A percentile compares a stretch with the other conserved stretches of the same genome.
Evolutionary conservation across 2,329 filamentous ascomycete species (phyloP).

Genomic region (Phyllosticta paracitricarpa): DNA sequence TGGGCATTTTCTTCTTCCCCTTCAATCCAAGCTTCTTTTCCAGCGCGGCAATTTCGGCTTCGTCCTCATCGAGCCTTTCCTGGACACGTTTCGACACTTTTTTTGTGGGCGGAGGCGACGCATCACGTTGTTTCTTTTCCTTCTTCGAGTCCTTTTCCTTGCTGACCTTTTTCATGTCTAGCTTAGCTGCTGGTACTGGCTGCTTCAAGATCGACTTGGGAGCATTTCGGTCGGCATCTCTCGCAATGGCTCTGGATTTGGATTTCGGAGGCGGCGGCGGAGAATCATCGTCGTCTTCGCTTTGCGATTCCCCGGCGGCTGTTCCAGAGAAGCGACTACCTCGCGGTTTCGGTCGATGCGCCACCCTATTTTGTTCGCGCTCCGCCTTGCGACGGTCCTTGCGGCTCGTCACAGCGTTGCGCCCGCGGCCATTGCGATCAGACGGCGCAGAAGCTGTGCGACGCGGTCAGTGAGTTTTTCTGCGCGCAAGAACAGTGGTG

Average conservation of each 20-base stretch:
- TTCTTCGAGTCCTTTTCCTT: constrained; percentile 14
- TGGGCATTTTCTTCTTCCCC: constrained; percentile 62
- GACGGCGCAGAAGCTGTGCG: constrained; percentile 13
- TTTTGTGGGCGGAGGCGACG: constrained; percentile 15
- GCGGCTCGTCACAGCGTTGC: constrained; percentile 31
- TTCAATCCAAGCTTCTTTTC: constrained; percentile 83
- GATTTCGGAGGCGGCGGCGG: constrained; percentile 12
- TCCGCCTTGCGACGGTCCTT: constrained; percentile 61
- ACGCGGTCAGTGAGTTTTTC: not conserved
- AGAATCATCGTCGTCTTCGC: constrained; percentile 19
- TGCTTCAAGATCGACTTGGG: constrained; percentile 28
- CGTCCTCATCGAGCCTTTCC: constrained; percentile 61
- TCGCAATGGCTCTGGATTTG: constrained; percentile 11
- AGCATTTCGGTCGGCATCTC: constrained; percentile 18
- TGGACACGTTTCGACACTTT: constrained; percentile 37
- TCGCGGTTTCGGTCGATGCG: not conserved
- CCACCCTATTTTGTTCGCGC: constrained; percentile 43
- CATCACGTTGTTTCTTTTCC: constrained; percentile 5
- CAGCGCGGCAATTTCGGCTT: constrained; percentile 76
- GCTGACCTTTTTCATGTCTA: not conserved
- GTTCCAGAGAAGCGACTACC: not conserved
- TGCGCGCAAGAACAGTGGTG: not conserved
- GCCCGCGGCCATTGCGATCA: constrained; percentile 17
- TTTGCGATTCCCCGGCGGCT: not conserved
- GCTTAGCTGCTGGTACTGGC: constrained; percentile 12